Base-by-base conservation (phyloP, 1,139 yeast genomes). In the Pichia inconspicua region DNA sequence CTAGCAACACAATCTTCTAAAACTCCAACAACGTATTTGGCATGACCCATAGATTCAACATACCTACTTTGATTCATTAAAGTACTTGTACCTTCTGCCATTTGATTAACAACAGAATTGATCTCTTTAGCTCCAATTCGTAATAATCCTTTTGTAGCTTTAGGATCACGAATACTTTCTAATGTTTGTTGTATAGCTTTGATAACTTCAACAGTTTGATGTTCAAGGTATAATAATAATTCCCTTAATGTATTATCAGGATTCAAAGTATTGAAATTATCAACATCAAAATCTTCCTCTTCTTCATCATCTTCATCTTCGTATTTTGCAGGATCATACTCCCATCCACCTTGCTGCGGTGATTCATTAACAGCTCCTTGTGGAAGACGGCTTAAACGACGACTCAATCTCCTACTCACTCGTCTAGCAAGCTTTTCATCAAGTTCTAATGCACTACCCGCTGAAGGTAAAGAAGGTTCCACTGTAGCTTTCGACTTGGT, bases 151-250 rank as follows among this genome's bases (percentile, higher is more conserved):
- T 84, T 78, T 0, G 87, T 84, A 2, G 88, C 82, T 57, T 84
- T 82, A 14, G 88, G 87, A 57, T 80, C 78, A 66, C 84, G 83
- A 57, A 85, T 84, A 1, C 90, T 81, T 4, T 81, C 77, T 53
- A 92, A 73, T 53, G 92, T 73, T 25, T 85, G 78, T 62, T 90
- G 97, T 57, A 90, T 90, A 0, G 96, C 85, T 30, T 89, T 79
- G 49, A 92, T 92, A 1, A 92, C 97, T 58, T 85, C 86, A 34
- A 86, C 92, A 0, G 97, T 90, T 68, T 90, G 96, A 65, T 88
- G 95, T 64, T 92, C 98, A 60, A 92, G 73, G 64, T 88, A 92
- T 43, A 83, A 75, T 58, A 89, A 78, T 49, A 92, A 80, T 60
- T 89, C 95, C 5, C 88, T 80, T 53, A 90, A 75, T 0, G 96